Base-by-base conservation (phyloP, 2,329 filamentous ascomycete genomes). In the Fonsecaea erecta region DNA sequence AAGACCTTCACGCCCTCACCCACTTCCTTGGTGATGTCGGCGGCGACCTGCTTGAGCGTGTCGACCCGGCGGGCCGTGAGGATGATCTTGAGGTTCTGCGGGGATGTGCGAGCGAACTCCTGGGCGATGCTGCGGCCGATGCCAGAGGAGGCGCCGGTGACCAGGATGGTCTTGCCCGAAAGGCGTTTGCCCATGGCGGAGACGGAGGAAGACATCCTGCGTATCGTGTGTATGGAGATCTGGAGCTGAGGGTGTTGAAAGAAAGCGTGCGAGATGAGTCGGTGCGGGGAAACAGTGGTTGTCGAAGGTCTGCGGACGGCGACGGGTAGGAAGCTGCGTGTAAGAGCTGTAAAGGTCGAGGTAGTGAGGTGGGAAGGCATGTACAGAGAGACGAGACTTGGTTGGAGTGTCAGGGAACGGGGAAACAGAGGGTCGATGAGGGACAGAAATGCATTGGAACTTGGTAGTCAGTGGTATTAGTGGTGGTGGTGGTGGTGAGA, bases 131-230 rank as follows among this genome's bases (percentile, higher is more conserved):
- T 79, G 64, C 73, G 86, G 26, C 95, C 95, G 78, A 99, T 98
- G 68, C 95, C 95, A 21, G 92, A 96, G 3, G 90, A 95, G 34
- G 95, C 95, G 63, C 95, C 95, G 4, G 95, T 98, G 69, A 99
- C 86, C 63, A 98, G 79, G 65, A 98, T 83, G 3, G 93, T 98
- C 82, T 98, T 98, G 85, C 93, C 93, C 74, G 90, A 85, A 66
- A 99, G 91, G 81, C 94, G 93, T 78, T 92, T 90, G 69, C 85
- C 85, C 80, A 90, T 88, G 74, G 90, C 87, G 14, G 58, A 60
- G 16, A 37, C 11, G 24, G 63, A 40, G 43, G 91, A 86, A 26
- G 84, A 79, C 86, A 89, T 90, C 63, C 78, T 85, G 73, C 83
- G 60, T n/a, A 55, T 26, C 2, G 54, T 52, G 2, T 58, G 52